Evolutionary conservation across 768 basidiomycete species (phyloP).

Genomic region (Mycena epipterygia): DNA sequence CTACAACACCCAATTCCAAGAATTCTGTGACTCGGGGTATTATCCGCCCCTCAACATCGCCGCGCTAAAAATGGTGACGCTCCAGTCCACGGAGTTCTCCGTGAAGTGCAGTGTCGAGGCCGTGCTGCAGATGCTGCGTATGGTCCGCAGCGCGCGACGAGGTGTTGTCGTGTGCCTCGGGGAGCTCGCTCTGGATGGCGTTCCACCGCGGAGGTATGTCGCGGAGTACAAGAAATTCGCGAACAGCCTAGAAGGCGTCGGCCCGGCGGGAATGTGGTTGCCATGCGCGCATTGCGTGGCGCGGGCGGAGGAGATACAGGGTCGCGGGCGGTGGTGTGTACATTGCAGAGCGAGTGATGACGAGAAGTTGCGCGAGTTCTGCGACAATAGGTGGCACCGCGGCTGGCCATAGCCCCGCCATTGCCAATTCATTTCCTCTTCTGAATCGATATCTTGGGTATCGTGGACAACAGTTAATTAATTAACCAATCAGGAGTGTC

Average conservation of each 20-base stretch:
- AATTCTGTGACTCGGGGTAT: neutral
- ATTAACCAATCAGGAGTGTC: too few species aligned
- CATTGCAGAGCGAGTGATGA: slow-evolving; percentile 4
- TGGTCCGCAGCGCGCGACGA: slow-evolving; percentile 10
- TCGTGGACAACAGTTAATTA: too few species aligned
- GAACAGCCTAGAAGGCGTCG: neutral
- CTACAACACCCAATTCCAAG: neutral
- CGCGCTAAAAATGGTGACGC: neutral
- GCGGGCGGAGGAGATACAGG: slow-evolving; percentile 9
- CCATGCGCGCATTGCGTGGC: slow-evolving; percentile 11
- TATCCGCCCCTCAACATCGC: neutral
- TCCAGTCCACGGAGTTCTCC: neutral
- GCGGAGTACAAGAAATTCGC: neutral
- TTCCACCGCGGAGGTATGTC: neutral
- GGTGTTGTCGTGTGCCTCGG: slow-evolving; percentile 17
- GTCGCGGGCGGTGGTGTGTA: neutral
- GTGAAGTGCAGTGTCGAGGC: slow-evolving; percentile 5
- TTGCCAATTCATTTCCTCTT: too few species aligned
- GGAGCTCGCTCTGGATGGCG: neutral
- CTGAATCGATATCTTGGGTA: too few species aligned
- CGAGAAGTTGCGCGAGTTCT: neutral
- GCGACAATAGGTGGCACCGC: slow-evolving; percentile 5
- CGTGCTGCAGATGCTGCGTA: neutral
- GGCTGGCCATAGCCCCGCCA: neutral
- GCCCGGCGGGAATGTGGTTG: slow-evolving; percentile 1